Conservation (phyloP, 192 early-diverging fungal species). For the Backusella macrospora region DNA sequence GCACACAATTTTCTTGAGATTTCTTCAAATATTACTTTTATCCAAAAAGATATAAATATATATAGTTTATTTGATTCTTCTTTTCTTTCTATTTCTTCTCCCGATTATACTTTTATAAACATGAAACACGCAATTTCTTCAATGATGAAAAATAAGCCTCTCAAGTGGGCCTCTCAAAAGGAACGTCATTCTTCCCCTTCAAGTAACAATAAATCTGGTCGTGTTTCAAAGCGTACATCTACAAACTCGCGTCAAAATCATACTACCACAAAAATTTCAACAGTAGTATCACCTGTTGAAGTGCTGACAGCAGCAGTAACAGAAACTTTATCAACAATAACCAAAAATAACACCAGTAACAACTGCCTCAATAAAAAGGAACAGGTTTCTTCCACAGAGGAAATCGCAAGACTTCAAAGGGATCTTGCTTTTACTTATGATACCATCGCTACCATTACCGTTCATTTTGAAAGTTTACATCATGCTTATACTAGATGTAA, state of each 20-base stretch:
- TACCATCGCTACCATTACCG: slow-evolving; percentile 35
- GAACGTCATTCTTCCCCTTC: neutral
- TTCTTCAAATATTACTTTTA: neutral
- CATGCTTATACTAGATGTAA: slow-evolving; percentile 32
- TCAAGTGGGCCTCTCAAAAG: slow-evolving; percentile 19
- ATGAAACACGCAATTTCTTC: slow-evolving; percentile 17
- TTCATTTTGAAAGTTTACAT: slow-evolving; percentile 38
- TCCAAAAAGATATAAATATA: slow-evolving; percentile 10
- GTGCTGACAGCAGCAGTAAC: slow-evolving; percentile 1
- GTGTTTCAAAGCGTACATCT: slow-evolving; percentile 11
- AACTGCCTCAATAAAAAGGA: neutral
- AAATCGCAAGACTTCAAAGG: slow-evolving; percentile 30
- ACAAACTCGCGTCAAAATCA: neutral
- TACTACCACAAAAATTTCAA: neutral
- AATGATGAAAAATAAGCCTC: neutral
- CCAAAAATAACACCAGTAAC: too few relatives aligned
- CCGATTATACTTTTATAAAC: neutral
- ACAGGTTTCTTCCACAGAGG: neutral
- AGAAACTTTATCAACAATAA: neutral
- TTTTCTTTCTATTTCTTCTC: neutral
- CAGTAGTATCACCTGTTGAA: neutral
- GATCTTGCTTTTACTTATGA: slow-evolving; percentile 39
- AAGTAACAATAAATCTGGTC: slow-evolving; percentile 2
- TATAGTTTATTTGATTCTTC: neutral
- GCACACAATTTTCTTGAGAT: neutral